Evolutionary conservation across 2,329 filamentous ascomycete genomes (phyloP), one percentile per base, ranked within the genome.

Genomic region (Diaporthe sp.): DNA sequence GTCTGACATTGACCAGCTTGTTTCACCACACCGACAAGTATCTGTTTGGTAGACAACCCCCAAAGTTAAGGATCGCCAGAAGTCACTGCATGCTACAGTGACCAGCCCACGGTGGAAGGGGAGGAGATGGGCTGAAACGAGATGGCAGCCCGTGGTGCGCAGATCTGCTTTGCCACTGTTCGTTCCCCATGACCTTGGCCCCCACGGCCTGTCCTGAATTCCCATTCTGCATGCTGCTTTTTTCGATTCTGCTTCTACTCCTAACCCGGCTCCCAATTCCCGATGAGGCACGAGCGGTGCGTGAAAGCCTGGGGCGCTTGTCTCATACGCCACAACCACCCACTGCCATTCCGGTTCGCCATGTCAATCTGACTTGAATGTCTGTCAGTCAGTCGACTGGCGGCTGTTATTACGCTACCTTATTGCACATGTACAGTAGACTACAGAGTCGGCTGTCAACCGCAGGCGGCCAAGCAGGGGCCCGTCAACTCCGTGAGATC

Each of bases 51-150:
- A 12, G 63, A 51, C 30, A 27, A 37, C 22, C 44, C 42, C 32
- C 44, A 53, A 39, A 39, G 32, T n/a, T 35, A 39, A 53, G 13
- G 32, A 68, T 68, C 44, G 63, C 63, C 63, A 27, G 22, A 27
- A 15, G 61, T 25, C 32, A 39, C 13, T 2, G 4, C 13, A 66
- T 50, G 61, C 61, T 37, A 66, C 42, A 35, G 12, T 37, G 19
- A 27, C 61, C 9, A 68, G 47, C 47, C 32, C 44, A 25, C n/a
- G 13, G 63, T 25, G 44, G 22, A 9, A 22, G 30, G 22, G 27
- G 22, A 19, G 58, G 25, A 63, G n/a, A 44, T 66, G 63, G 30
- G 63, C 63, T 66, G 47, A 68, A 68, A 68, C 47, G 47, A 37
- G 17, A 19, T 22, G 22, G 37, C 47, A 35, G 63, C 63, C 63